These are phyloP conservation scores for Stachybotrys chartarum DNA, from an alignment of 2,329 filamentous ascomycete species.

Conservation along the genomic window DNA sequence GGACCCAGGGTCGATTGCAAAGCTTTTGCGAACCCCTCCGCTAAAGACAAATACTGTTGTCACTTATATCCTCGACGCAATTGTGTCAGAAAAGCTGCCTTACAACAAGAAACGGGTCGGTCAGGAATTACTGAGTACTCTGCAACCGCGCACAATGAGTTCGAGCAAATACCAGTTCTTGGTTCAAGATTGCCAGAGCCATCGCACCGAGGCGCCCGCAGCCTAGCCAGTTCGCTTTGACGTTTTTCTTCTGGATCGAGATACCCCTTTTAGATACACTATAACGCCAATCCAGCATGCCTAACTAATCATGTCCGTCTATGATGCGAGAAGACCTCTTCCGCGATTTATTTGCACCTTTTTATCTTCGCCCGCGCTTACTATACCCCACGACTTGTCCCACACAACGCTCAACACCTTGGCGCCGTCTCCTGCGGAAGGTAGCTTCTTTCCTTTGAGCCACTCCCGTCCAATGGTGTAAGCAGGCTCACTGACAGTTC, in stretches of 20 bases:
- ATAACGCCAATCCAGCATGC: background rate
- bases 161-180: constrained; percentile 18
- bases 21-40: constrained; percentile 52
- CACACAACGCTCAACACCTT: constrained; percentile 89
- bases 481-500: constrained; percentile 65
- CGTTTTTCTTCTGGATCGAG: background rate
- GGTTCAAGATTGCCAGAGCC: constrained; percentile 11
- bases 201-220: background rate
- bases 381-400: constrained; percentile 81
- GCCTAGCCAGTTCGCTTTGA: background rate
- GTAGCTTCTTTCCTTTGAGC: constrained; percentile 55
- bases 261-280: background rate
- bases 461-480: constrained; percentile 71
- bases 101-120: constrained; percentile 39
- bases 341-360: constrained; percentile 84
- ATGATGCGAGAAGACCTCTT: constrained; percentile 39
- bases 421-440: constrained; percentile 68
- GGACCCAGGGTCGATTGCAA: constrained; percentile 40
- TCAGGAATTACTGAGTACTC: constrained; percentile 31
- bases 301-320: constrained; percentile 6
- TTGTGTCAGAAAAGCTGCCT: constrained; percentile 43
- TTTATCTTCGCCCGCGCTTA: constrained; percentile 90
- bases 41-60: constrained; percentile 48
- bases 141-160: constrained; percentile 16
- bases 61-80: constrained; percentile 50